Base-by-base conservation (phyloP, 169 alveolate genomes). In the Neospora caninum region DNA sequence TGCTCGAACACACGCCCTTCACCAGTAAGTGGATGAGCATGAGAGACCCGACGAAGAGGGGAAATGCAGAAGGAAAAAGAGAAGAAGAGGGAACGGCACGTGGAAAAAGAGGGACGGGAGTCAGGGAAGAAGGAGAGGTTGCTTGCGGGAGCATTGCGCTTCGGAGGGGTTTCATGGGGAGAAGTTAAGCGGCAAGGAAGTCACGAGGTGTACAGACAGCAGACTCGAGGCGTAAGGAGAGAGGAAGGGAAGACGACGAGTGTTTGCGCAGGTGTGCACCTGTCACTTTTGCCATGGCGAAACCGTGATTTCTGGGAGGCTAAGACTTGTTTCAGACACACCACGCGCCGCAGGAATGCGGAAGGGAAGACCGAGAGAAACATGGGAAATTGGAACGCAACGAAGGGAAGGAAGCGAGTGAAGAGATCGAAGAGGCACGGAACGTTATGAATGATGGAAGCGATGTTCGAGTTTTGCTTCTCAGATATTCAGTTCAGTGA, bases 401-500 rank as follows among this genome's bases (percentile, higher is more conserved):
- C 10, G 42, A n/a, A 6, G 84, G 25, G 7, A n/a, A 36, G 49
- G 84, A 9, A 34, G 18, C 0, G 80, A 4, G 80, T 7, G 31
- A 7, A n/a, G 31, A 34, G 7, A 34, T n/a, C n/a, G n/a, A n/a
- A n/a, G n/a, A n/a, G n/a, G n/a, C n/a, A n/a, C n/a, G n/a, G n/a
- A n/a, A n/a, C n/a, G n/a, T n/a, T n/a, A 49, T 49, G 58, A 49
- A 49, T 10, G 34, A 9, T 7, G 4, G 80, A 69, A 69, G 36
- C 13, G 80, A n/a, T 29, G 31, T 25, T 0, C n/a, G 16, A 0
- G 49, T 22, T 41, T n/a, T 73, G 41, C 42, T 58, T 18, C 84
- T 18, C 84, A 73, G 84, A 36, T 36, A 73, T 73, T n/a, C 84
- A 73, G 43, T 73, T 73, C 42, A 43, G 84, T 10, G 84, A 73